Base-by-base conservation (phyloP, 192 early-diverging fungal genomes). In the Entomortierella beljakovae region DNA sequence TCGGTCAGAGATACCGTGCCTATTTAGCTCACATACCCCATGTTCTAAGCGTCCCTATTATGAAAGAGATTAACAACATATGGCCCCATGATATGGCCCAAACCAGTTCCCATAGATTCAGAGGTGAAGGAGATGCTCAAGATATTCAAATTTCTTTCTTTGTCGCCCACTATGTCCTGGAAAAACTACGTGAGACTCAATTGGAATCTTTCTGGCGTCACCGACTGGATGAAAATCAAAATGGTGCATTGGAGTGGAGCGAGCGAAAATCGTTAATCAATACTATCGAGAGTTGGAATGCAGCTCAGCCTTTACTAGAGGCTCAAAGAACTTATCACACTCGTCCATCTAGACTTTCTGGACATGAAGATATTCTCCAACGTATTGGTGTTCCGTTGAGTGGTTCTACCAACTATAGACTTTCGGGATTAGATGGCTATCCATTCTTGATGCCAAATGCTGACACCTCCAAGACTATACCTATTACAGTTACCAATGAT, bases 121-220 rank as follows among this genome's bases (percentile, higher is more conserved):
- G 83, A 60, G 73, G 74, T n/a, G 75, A 70, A 26, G 75, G 75
- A 9, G 57, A 74, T 28, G 64, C 49, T 23, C 35, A 29, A 3
- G 80, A 84, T 34, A 57, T 81, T 28, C 79, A 81, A 10, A 60
- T 63, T 4, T 67, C 80, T 6, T 84, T 84, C 59, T 60, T 84
- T 18, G 79, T 80, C 56, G 69, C 72, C 1, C 79, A 84, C 64
- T 84, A 84, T 51, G 57, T 84, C 55, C 49, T 81, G 22, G 83
- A 84, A 31, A 81, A 61, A 66, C 64, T 77, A 15, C 58, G 80
- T 18, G 80, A 84, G 58, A 77, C 80, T 22, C 73, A 81, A 26
- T 37, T 84, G 18, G 73, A 77, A 42, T 75, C 80, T 15, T 84
- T 61, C 52, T 79, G 80, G 71, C 33, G 13, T 10, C 35, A 64